A percentile compares a stretch with the other conserved stretches of the same genome.
Conservation (phyloP, 176 grass and related monocot genomes). For the Oryza coarctata region DNA sequence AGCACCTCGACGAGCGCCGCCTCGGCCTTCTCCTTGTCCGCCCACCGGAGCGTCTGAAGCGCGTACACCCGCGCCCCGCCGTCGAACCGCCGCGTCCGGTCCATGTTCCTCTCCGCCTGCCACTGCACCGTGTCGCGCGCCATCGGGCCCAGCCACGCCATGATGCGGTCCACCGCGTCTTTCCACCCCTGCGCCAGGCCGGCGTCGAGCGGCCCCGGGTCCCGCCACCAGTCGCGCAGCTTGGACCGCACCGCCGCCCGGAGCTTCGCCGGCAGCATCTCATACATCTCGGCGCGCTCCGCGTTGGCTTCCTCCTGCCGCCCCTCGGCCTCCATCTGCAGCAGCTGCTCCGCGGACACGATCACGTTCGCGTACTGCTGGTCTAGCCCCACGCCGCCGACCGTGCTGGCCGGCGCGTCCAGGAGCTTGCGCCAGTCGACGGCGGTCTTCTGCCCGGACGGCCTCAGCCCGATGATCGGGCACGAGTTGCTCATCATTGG, state of each 20-base stretch:
- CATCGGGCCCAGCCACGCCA: slow-evolving; percentile 83
- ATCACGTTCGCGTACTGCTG: slow-evolving; percentile 83
- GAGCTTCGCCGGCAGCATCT: slow-evolving; percentile 79
- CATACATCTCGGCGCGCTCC: slow-evolving; percentile 76
- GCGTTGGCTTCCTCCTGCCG: slow-evolving; percentile 55
- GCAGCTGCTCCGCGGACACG: slow-evolving; percentile 62
- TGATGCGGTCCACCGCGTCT: slow-evolving; percentile 59
- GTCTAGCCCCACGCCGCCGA: slow-evolving; percentile 72
- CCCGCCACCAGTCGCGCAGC: slow-evolving; percentile 84
- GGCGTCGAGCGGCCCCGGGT: slow-evolving; percentile 64
- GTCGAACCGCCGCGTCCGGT: slow-evolving; percentile 63
- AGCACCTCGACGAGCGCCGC: slow-evolving; percentile 91
- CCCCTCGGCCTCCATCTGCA: slow-evolving; percentile 58
- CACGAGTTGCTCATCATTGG: slow-evolving; percentile 59
- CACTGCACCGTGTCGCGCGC: slow-evolving; percentile 71
- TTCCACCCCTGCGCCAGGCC: slow-evolving; percentile 80
- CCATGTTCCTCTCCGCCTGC: slow-evolving; percentile 92
- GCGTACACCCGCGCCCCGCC: slow-evolving; percentile 48
- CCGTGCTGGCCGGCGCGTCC: slow-evolving; percentile 41
- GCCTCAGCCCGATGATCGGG: slow-evolving; percentile 54
- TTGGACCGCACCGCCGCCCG: slow-evolving; percentile 67
- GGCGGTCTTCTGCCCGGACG: background rate
- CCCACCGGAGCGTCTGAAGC: slow-evolving; percentile 80
- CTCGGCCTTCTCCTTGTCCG: slow-evolving; percentile 81
- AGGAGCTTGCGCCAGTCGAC: slow-evolving; percentile 59